Base-by-base conservation (phyloP, 495 filamentous ascomycete genomes). In the Sordaria brevicollis region DNA sequence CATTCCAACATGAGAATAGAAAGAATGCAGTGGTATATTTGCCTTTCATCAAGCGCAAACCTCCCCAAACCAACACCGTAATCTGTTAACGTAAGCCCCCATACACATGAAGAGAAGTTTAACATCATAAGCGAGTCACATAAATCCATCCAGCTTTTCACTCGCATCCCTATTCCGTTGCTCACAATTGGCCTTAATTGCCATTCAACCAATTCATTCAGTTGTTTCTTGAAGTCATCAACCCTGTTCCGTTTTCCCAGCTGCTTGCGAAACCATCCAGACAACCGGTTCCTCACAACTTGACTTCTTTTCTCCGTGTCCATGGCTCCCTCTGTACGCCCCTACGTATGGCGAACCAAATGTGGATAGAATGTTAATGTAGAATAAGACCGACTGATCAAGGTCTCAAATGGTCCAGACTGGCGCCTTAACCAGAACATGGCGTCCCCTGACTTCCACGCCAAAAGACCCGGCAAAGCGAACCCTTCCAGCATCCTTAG, bases 341-440 rank as follows among this genome's bases (percentile, higher is more conserved):
- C 49, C 49, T 62, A 62, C 25, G 29, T 25, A 31, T 31, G 49
- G 49, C 13, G 25, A 62, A 62, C 33, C 33, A 62, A 21, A 29
- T 5, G 49, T 13, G 33, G 13, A 62, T 17, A 62, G 25, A 62
- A 62, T 17, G 25, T 31, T 62, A 17, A 31, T 29, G n/a, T 7
- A 13, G 21, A 31, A 3, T 29, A 31, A 62, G 49, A 25, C 6
- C 49, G 49, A n/a, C n/a, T n/a, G n/a, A n/a, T 33, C 49, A 62
- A 31, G 25, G 49, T 25, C 49, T 67, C 82, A 83, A 19, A 90
- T 74, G 34, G 86, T 81, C 88, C 91, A 99, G n/a, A 97, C 92
- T 17, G 96, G 93, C 41, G 95, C 91, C 82, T 97, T 97, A 21
- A 90, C 84, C 75, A 99, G 80, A 67, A 97, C 90, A 77, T 90